These are phyloP conservation scores for Scortechinia acanthostroma DNA, from an alignment of 2,329 filamentous ascomycete species.

Conservation along the genomic window DNA sequence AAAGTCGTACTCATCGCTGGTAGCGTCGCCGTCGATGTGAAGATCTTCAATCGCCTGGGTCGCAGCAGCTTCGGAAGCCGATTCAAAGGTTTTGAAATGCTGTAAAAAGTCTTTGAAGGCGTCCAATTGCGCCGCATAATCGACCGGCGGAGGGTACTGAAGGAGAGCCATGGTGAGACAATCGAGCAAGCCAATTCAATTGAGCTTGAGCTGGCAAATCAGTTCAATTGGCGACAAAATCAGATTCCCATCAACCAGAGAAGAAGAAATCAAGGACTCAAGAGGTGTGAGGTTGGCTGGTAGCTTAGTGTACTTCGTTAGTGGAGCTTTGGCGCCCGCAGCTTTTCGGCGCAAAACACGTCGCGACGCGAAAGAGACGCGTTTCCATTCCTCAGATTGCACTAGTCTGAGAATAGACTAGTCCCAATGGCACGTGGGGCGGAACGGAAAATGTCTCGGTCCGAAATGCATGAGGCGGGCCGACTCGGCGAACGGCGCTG, in stretches of 20 bases:
- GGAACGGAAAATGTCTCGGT: no score
- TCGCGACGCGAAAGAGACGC: no score
- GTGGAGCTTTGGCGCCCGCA: no score
- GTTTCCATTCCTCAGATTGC: no score
- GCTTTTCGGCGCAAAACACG: no score
- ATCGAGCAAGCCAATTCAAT: not conserved
- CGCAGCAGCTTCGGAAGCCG: conserved; percentile 37
- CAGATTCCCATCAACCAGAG: not conserved
- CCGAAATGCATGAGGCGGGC: no score
- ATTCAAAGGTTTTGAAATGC: conserved; percentile 44
- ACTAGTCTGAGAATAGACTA: no score
- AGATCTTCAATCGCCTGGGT: conserved; percentile 54
- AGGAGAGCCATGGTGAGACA: not conserved
- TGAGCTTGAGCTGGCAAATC: not conserved
- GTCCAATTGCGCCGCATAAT: conserved; percentile 3
- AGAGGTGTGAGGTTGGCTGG: no score
- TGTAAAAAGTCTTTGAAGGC: conserved; percentile 61
- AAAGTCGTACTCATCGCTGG: conserved; percentile 55
- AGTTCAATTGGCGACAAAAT: not conserved
- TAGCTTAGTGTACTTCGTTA: no score
- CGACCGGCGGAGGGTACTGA: not conserved
- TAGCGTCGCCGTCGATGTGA: conserved; percentile 49
- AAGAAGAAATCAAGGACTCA: no score
- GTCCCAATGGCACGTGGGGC: no score
- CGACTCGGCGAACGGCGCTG: no score